Percentiles rank a stretch among this genome's conserved stretches.
phyloP scores from a whole-genome alignment of 371 early-diverging fungal species.

The Paramicrosporidium saccamoebae region DNA sequence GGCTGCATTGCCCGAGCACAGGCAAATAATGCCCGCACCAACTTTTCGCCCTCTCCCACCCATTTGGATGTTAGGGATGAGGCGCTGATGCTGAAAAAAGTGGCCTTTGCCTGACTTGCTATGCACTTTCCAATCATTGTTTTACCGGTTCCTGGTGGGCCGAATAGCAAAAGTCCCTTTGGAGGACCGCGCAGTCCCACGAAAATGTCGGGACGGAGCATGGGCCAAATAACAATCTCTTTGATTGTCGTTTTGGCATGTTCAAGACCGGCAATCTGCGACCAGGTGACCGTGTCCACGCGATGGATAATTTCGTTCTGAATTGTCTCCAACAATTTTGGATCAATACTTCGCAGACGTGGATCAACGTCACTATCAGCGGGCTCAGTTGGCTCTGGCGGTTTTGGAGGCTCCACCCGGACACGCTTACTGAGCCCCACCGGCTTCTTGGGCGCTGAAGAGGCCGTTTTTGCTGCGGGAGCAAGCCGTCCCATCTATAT shows the following conservation, averaged over 20 bases:
- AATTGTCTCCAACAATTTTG: slow-evolving; percentile 36
- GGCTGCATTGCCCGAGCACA: slow-evolving; percentile 59
- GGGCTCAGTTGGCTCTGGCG: slow-evolving; percentile 1
- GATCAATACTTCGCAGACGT: slow-evolving; percentile 35
- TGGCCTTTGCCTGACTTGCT: slow-evolving; percentile 45
- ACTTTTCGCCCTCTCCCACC: slow-evolving; percentile 86
- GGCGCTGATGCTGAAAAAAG: slow-evolving; percentile 65
- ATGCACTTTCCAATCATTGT: slow-evolving; percentile 76
- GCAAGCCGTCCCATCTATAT: too few relatives aligned
- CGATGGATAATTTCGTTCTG: slow-evolving; percentile 29
- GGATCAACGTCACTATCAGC: slow-evolving; percentile 13
- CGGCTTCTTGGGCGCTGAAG: too few relatives aligned
- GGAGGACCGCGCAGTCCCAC: slow-evolving; percentile 46
- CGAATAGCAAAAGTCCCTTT: slow-evolving; percentile 46
- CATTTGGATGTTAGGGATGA: slow-evolving; percentile 74
- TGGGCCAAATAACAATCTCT: slow-evolving; percentile 54
- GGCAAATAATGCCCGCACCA: slow-evolving; percentile 69
- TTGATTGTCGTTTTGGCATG: slow-evolving; percentile 49
- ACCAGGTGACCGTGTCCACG: slow-evolving; percentile 15
- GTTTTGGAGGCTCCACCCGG: too few relatives aligned
- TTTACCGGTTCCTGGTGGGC: slow-evolving; percentile 49
- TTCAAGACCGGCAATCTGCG: slow-evolving; percentile 63
- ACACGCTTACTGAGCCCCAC: too few relatives aligned
- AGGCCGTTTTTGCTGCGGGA: too few relatives aligned
- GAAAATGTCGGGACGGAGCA: slow-evolving; percentile 62